These are phyloP conservation scores for Rhodocollybia butyracea DNA, from an alignment of 768 basidiomycete species.

Conservation along the genomic window DNA sequence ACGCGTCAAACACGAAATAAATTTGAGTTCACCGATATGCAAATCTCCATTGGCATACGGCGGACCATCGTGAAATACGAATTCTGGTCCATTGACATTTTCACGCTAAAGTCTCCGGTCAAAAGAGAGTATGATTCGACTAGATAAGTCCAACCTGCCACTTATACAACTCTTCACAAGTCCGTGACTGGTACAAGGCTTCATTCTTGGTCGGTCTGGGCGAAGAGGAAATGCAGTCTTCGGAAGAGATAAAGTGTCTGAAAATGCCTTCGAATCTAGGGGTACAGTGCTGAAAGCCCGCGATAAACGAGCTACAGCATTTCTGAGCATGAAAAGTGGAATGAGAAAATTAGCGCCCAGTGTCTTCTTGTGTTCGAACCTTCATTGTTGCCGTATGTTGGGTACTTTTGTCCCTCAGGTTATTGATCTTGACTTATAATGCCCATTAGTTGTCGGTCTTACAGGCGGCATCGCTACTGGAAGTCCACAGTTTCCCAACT, in stretches of 20 bases:
- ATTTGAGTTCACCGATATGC: slow-evolving; percentile 73
- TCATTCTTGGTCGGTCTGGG: slow-evolving; percentile 63
- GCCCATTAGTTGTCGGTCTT: slow-evolving; percentile 75
- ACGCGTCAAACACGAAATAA: background rate
- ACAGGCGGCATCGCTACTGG: slow-evolving; percentile 97
- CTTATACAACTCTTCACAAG: slow-evolving; percentile 64
- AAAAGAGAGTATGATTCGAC: slow-evolving; percentile 19
- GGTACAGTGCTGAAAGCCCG: slow-evolving; percentile 4
- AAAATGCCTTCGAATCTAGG: slow-evolving; percentile 22
- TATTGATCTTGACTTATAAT: background rate
- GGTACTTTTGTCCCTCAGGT: background rate
- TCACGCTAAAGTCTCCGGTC: slow-evolving; percentile 43
- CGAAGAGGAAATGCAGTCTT: slow-evolving; percentile 78
- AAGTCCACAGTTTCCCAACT: slow-evolving; percentile 85
- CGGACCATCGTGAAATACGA: slow-evolving; percentile 92
- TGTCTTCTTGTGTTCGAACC: background rate
- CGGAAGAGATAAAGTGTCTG: slow-evolving; percentile 73
- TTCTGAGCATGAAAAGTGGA: slow-evolving; percentile 1
- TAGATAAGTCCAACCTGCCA: slow-evolving; percentile 59
- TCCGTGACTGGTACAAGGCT: slow-evolving; percentile 51
- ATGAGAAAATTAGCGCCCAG: background rate
- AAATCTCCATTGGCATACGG: slow-evolving; percentile 97
- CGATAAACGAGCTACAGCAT: slow-evolving; percentile 1
- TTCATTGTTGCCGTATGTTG: background rate
- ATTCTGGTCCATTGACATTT: slow-evolving; percentile 63